These are phyloP conservation scores for Phytopythium vexans DNA, from an alignment of 352 stramenopile genomes.

Conservation along the genomic window DNA sequence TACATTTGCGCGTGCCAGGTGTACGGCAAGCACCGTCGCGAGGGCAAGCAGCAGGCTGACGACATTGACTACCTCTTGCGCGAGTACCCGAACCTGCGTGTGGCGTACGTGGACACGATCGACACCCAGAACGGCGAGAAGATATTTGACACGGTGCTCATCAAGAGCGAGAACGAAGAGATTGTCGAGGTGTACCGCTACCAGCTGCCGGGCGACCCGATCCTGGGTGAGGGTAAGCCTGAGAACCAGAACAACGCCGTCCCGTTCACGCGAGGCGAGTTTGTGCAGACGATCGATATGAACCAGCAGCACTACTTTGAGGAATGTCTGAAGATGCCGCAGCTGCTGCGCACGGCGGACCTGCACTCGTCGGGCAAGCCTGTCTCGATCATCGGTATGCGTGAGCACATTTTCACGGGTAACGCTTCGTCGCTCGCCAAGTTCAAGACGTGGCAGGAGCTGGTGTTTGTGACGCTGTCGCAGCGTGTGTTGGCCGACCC, in stretches of 20 bases:
- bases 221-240: conserved; percentile 79
- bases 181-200: conserved; percentile 83
- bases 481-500: conserved; percentile 77
- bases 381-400: conserved; percentile 83
- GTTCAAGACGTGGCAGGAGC: conserved; percentile 85
- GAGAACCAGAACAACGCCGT: conserved; percentile 87
- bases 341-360: conserved; percentile 70
- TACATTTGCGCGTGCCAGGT: conserved; percentile 86
- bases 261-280: conserved; percentile 79
- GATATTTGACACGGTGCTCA: conserved; percentile 66
- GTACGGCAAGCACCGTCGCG: conserved; percentile 71
- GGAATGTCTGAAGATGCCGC: conserved; percentile 84
- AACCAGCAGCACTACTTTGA: conserved; percentile 89
- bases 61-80: conserved; percentile 83
- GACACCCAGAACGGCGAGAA: conserved; percentile 28
- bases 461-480: conserved; percentile 83
- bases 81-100: conserved; percentile 80
- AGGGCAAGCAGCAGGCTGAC: conserved; percentile 64
- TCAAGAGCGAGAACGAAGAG: conserved; percentile 73
- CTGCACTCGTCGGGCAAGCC: conserved; percentile 64
- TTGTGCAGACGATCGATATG: conserved; percentile 89
- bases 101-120: conserved; percentile 82
- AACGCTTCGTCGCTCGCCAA: conserved; percentile 80
- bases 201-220: conserved; percentile 74
- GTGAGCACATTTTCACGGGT: conserved; percentile 85